These are phyloP conservation scores for Torrubiella hemipterigena DNA, from an alignment of 2,329 filamentous ascomycete species.

Conservation along the genomic window DNA sequence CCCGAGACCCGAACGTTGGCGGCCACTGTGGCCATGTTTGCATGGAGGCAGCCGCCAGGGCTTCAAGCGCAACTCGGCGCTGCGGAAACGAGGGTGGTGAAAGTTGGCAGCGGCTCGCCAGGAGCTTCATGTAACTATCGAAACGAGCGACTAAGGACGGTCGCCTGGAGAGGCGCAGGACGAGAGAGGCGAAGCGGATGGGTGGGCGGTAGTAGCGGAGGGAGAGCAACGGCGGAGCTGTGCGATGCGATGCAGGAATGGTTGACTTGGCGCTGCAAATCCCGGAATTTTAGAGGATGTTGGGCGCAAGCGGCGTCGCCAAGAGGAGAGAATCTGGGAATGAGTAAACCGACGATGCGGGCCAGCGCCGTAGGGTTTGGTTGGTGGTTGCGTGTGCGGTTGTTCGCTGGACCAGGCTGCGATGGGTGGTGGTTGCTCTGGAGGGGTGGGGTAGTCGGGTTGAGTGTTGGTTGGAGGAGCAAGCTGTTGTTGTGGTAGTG, in stretches of 20 bases:
- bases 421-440: too few relatives aligned
- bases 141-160: background rate
- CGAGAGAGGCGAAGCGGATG: background rate
- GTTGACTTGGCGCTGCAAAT: too few relatives aligned
- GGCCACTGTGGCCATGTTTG: slow-evolving; percentile 20
- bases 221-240: too few relatives aligned
- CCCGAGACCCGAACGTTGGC: slow-evolving; percentile 80
- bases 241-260: background rate
- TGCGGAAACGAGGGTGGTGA: slow-evolving; percentile 1
- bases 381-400: too few relatives aligned
- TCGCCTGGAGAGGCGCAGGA: too few relatives aligned
- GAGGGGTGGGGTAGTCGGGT: slow-evolving; percentile 1
- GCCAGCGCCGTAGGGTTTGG: too few relatives aligned
- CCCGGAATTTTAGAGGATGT: too few relatives aligned
- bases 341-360: too few relatives aligned
- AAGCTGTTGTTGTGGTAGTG: background rate
- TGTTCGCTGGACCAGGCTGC: background rate
- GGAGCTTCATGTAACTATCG: background rate
- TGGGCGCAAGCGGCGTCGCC: too few relatives aligned
- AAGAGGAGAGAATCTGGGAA: too few relatives aligned
- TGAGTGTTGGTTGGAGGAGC: background rate
- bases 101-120: background rate
- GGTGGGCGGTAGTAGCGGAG: too few relatives aligned
- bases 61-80: too few relatives aligned
- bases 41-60: slow-evolving; percentile 48